Percentiles rank a stretch among this genome's conserved stretches.
These are phyloP conservation scores for Aureobasidium sp. DNA, from an alignment of 2,329 filamentous ascomycete genomes.

Conservation along the genomic window DNA sequence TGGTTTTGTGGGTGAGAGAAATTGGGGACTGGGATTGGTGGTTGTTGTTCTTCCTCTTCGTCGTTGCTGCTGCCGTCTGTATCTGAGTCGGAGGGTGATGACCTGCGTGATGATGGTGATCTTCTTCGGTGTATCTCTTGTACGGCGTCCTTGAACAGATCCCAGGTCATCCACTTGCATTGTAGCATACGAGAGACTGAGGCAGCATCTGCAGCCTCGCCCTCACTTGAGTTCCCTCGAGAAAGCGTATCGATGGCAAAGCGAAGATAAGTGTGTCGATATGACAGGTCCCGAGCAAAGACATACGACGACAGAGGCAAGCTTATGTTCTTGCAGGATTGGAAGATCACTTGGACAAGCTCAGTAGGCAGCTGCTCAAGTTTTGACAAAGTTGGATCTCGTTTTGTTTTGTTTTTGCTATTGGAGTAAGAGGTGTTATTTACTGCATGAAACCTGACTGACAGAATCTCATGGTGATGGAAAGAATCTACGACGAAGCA, in stretches of 20 bases:
- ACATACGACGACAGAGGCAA: slow-evolving; percentile 26
- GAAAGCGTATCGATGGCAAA: slow-evolving; percentile 23
- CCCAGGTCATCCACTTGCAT: slow-evolving; percentile 30
- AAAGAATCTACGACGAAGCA: not conserved
- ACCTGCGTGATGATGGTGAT: slow-evolving; percentile 18
- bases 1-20: slow-evolving; percentile 17
- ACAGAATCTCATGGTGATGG: slow-evolving; percentile 3
- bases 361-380: slow-evolving; percentile 31
- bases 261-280: slow-evolving; percentile 24
- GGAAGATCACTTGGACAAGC: slow-evolving; percentile 30
- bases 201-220: slow-evolving; percentile 10
- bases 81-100: slow-evolving; percentile 15
- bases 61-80: not conserved
- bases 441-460: slow-evolving; percentile 14
- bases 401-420: slow-evolving; percentile 12
- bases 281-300: slow-evolving; percentile 26
- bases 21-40: not conserved
- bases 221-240: not conserved
- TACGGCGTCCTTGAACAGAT: slow-evolving; percentile 25
- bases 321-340: slow-evolving; percentile 26
- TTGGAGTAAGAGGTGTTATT: slow-evolving; percentile 11
- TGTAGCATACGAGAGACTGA: slow-evolving; percentile 24
- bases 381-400: slow-evolving; percentile 18
- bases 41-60: not conserved
- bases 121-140: slow-evolving; percentile 1